A percentile compares a stretch with the other conserved stretches of the same genome.
These are phyloP conservation scores for Ephemerocybe angulata DNA, from an alignment of 768 basidiomycete genomes.

Conservation along the genomic window DNA sequence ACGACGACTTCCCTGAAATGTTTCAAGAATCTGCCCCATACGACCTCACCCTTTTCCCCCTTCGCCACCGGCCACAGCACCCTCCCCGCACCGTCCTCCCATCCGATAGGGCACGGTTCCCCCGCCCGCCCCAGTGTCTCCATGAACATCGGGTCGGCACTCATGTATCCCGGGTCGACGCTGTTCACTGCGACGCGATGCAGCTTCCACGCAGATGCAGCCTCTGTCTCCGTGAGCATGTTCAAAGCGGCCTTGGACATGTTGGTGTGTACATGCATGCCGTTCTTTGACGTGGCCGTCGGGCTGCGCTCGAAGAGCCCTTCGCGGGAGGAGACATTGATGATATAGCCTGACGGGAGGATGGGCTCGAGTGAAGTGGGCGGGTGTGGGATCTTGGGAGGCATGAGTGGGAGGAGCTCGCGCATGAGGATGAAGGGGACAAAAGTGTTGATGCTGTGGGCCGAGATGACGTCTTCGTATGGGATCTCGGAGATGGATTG, in stretches of 20 bases:
- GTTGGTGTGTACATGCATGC: slow-evolving; percentile 34
- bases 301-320: slow-evolving; percentile 28
- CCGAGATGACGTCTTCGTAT: slow-evolving; percentile 34
- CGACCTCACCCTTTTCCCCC: slow-evolving; percentile 24
- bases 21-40: slow-evolving; percentile 35
- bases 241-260: slow-evolving; percentile 38
- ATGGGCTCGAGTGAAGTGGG: background rate
- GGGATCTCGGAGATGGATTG: slow-evolving; percentile 31
- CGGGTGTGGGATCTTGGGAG: background rate
- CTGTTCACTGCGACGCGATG: slow-evolving; percentile 29
- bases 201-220: slow-evolving; percentile 24
- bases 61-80: slow-evolving; percentile 31
- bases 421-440: slow-evolving; percentile 35
- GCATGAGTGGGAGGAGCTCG: slow-evolving; percentile 29
- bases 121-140: slow-evolving; percentile 21
- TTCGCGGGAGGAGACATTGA: slow-evolving; percentile 37
- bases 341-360: slow-evolving; percentile 22
- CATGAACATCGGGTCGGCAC: slow-evolving; percentile 31
- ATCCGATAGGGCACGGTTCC: slow-evolving; percentile 26
- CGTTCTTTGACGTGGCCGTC: slow-evolving; percentile 20
- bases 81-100: slow-evolving; percentile 33
- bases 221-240: slow-evolving; percentile 36
- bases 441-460: slow-evolving; percentile 34
- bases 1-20: slow-evolving; percentile 27
- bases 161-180: slow-evolving; percentile 36